A percentile compares a stretch with the other conserved stretches of the same genome.
Evolutionary conservation across 306 rosid species (phyloP).

Genomic region (Urtica urens): DNA sequence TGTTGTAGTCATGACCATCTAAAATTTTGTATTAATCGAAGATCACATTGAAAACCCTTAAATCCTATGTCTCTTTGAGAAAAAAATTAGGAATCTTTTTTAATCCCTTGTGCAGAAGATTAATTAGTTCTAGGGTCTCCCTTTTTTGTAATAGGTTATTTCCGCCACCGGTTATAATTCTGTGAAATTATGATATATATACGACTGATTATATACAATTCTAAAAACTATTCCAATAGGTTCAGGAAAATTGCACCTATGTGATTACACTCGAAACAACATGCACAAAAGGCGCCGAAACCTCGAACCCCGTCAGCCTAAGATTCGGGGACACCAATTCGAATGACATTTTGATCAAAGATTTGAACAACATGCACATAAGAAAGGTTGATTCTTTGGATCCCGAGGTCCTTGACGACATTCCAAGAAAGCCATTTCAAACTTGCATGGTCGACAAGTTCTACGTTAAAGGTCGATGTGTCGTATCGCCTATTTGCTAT

Average conservation of each 20-base stretch:
- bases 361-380: slow-evolving; percentile 45
- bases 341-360: slow-evolving; percentile 45
- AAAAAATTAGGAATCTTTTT: too few relatives aligned
- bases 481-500: slow-evolving; percentile 52
- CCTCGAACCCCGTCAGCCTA: slow-evolving; percentile 49
- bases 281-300: slow-evolving; percentile 70
- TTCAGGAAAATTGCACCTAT: slow-evolving; percentile 54
- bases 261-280: slow-evolving; percentile 53
- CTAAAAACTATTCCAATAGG: too few relatives aligned
- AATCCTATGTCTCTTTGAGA: too few relatives aligned
- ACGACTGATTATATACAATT: too few relatives aligned
- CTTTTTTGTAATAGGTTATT: too few relatives aligned
- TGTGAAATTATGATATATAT: too few relatives aligned
- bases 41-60: too few relatives aligned
- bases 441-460: slow-evolving; percentile 68
- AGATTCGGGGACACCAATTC: slow-evolving; percentile 71
- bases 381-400: slow-evolving; percentile 47
- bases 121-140: too few relatives aligned
- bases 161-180: too few relatives aligned
- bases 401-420: slow-evolving; percentile 45
- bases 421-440: slow-evolving; percentile 65
- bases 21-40: too few relatives aligned
- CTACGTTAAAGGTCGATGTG: slow-evolving; percentile 45
- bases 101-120: too few relatives aligned
- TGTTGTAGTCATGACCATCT: too few relatives aligned